phyloP scores from a whole-genome alignment of 352 stramenopile genomes.

The Globisporangium ultimum region DNA sequence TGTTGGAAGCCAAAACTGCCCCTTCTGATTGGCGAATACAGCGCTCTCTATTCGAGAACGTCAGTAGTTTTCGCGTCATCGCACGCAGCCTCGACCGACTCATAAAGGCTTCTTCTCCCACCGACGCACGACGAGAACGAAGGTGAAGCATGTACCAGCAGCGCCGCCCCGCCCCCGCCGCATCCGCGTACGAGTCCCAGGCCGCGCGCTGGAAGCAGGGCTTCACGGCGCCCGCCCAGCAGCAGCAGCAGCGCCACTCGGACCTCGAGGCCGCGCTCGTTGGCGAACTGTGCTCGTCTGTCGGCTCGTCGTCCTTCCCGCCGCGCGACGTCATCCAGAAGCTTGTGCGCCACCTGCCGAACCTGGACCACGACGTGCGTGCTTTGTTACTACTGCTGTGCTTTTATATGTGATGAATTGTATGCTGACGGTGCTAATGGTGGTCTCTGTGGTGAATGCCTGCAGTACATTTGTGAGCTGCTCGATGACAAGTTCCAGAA shows the following conservation, averaged over 20 bases:
- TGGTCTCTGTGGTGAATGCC: background rate
- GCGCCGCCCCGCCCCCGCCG: conserved; percentile 21
- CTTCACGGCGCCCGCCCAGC: conserved; percentile 25
- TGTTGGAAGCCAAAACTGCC: background rate
- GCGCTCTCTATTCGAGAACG: background rate
- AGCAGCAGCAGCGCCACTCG: conserved; percentile 4
- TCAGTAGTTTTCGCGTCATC: conserved; percentile 1
- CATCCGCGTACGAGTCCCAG: conserved; percentile 70
- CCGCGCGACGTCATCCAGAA: conserved; percentile 77
- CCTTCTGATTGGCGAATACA: background rate
- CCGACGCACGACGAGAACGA: background rate
- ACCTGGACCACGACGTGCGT: conserved; percentile 64
- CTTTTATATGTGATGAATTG: background rate
- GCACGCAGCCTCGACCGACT: background rate
- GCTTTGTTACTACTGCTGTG: background rate
- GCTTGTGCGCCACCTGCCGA: conserved; percentile 65
- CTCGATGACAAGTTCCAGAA: conserved; percentile 86
- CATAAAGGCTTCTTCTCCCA: background rate
- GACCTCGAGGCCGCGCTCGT: conserved; percentile 72
- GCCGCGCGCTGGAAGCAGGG: conserved; percentile 75
- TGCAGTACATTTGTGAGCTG: conserved; percentile 77
- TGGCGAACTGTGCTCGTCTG: conserved; percentile 71
- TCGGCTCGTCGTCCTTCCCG: conserved; percentile 79
- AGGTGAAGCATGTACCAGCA: conserved; percentile 16
- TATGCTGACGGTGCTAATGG: background rate